A percentile compares a stretch with the other conserved stretches of the same genome.
Conservation (phyloP, 345 rosid genomes). For the Heritiera fomes region DNA sequence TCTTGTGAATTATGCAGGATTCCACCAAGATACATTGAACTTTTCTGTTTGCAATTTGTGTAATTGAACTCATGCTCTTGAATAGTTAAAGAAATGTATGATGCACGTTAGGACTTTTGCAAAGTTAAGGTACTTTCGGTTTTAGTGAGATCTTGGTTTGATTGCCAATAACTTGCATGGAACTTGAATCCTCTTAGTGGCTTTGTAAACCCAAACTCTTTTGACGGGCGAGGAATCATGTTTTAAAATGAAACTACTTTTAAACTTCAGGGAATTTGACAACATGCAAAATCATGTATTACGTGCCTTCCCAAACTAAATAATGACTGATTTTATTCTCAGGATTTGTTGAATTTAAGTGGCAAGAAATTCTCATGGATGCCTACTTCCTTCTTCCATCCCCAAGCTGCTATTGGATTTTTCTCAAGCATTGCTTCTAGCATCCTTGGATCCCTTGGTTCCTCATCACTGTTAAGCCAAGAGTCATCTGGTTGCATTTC, state of each 20-base stretch:
- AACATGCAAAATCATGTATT: conserved; percentile 9
- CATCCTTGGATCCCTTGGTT: conserved; percentile 56
- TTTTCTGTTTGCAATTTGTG: not conserved
- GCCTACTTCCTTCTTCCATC: conserved; percentile 51
- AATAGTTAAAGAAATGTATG: not conserved
- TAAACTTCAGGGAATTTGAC: not conserved
- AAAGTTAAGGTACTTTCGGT: not conserved
- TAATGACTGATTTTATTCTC: conserved; percentile 27
- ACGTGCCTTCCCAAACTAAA: conserved; percentile 19
- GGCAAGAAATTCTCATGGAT: conserved; percentile 32
- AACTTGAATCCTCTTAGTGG: not conserved
- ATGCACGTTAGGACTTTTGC: not conserved
- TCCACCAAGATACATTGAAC: not conserved
- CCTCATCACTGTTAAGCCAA: conserved; percentile 40
- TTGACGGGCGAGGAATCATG: not conserved
- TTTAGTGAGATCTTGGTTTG: not conserved
- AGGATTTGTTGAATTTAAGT: conserved; percentile 52
- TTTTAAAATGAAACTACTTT: not conserved
- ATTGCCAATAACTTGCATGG: not conserved
- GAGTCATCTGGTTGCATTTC: conserved; percentile 35
- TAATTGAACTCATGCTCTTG: not conserved
- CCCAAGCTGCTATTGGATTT: conserved; percentile 68
- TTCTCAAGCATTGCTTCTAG: conserved; percentile 53
- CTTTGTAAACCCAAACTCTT: not conserved
- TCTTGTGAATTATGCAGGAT: not conserved